Percentiles rank a stretch among this genome's conserved stretches.
phyloP scores from a whole-genome alignment of 1,284 basidiomycete genomes.

The Volvariella volvacea region DNA sequence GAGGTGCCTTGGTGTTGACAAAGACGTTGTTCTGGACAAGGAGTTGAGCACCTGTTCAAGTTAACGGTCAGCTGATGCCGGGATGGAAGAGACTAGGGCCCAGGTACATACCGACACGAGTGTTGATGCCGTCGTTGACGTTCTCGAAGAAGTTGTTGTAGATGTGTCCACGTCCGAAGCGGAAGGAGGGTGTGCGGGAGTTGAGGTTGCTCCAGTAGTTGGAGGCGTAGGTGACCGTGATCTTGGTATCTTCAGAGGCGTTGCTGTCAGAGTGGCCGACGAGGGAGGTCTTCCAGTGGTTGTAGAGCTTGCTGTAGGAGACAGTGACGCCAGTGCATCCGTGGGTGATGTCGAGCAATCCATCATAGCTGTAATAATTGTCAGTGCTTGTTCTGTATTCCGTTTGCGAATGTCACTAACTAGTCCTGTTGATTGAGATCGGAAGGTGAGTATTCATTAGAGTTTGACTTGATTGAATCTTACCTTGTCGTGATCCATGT shows the following conservation, averaged over 20 bases:
- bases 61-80: too few relatives aligned
- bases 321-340: conserved; percentile 35
- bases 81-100: too few relatives aligned
- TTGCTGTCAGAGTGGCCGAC: conserved; percentile 39
- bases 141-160: conserved; percentile 39
- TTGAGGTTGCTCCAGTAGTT: conserved; percentile 34
- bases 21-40: conserved; percentile 39
- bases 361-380: conserved; percentile 27
- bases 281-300: conserved; percentile 36
- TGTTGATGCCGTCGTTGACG: conserved; percentile 44
- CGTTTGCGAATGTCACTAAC: conserved; percentile 13
- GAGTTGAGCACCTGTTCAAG: conserved; percentile 36
- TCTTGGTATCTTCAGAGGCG: conserved; percentile 25
- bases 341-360: conserved; percentile 33
- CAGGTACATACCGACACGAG: conserved; percentile 30
- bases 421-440: conserved; percentile 17
- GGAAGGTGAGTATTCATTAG: conserved; percentile 1
- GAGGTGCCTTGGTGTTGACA: conserved; percentile 21
- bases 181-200: conserved; percentile 34
- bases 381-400: neutral
- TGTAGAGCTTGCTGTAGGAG: conserved; percentile 30
- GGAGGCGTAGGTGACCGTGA: conserved; percentile 31
- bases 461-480: neutral
- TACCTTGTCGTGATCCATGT: conserved; percentile 37
- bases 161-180: conserved; percentile 40